phyloP scores from a whole-genome alignment of 2,329 filamentous ascomycete genomes.

The Penicillium sp. region DNA sequence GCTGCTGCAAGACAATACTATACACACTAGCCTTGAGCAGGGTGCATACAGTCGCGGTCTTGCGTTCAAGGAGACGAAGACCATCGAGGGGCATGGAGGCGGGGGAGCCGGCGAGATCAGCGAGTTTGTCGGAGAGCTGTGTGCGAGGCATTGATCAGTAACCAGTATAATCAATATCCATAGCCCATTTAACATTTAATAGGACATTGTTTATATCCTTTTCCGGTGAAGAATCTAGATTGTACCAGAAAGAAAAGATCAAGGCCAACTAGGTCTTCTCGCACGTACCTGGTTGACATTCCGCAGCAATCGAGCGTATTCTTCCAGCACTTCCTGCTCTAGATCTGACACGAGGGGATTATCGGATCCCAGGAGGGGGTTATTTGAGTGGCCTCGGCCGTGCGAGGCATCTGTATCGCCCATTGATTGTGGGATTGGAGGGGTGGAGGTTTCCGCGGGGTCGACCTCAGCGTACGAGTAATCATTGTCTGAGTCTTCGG shows the following conservation, averaged over 20 bases:
- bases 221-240: neutral
- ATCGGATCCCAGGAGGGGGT: conserved; percentile 41
- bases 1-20: conserved; percentile 96
- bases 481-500: conserved; percentile 22
- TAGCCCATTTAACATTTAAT: neutral
- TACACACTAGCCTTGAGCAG: conserved; percentile 97
- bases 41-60: conserved; percentile 93
- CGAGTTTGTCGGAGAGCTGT: conserved; percentile 47
- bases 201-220: neutral
- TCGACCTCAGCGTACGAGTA: conserved; percentile 22
- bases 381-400: conserved; percentile 25
- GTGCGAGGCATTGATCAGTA: neutral
- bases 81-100: conserved; percentile 75
- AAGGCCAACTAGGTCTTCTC: neutral
- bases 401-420: conserved; percentile 19
- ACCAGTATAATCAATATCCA: neutral
- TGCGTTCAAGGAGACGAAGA: conserved; percentile 82
- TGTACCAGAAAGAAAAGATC: neutral
- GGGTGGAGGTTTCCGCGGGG: conserved; percentile 18
- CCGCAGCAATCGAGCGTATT: conserved; percentile 81
- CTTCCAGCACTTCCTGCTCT: conserved; percentile 91
- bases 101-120: conserved; percentile 62
- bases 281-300: conserved; percentile 80
- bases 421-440: conserved; percentile 18
- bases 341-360: conserved; percentile 63